Evolutionary conservation across 148 eudicot species (phyloP).

Genomic region (Rhododendron ovatum): DNA sequence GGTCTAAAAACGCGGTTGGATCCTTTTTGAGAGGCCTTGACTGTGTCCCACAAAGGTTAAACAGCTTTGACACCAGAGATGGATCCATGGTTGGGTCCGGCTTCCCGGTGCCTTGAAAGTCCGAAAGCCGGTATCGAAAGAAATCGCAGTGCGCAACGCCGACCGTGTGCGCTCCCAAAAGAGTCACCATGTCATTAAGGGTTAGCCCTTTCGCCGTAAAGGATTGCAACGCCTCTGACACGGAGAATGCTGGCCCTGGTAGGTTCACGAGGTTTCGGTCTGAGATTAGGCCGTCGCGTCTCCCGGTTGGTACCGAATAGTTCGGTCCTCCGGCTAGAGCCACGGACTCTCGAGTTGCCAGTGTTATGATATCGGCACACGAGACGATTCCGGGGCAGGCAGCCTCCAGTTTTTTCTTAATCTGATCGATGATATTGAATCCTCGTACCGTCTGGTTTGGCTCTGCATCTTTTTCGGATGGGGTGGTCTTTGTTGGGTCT

Average conservation of each 20-base stretch:
- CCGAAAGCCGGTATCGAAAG: not conserved
- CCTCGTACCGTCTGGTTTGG: not conserved
- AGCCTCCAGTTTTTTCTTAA: not conserved
- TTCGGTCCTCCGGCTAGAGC: not conserved
- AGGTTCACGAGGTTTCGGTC: not conserved
- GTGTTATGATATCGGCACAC: not conserved
- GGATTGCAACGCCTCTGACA: not conserved
- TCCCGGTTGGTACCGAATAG: not conserved
- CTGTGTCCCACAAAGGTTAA: not conserved
- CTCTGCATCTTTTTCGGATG: not conserved
- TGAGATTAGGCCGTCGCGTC: not conserved
- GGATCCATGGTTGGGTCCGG: not conserved
- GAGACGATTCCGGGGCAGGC: not conserved
- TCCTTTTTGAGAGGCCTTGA: not conserved
- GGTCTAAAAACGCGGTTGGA: slow-evolving; percentile 17
- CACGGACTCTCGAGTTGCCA: not conserved
- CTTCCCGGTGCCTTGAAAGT: not conserved
- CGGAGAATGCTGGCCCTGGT: not conserved
- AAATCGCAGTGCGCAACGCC: not conserved
- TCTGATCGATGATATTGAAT: not conserved
- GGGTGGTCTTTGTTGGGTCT: not conserved
- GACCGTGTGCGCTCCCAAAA: not conserved
- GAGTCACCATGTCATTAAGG: not conserved
- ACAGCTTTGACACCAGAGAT: not conserved
- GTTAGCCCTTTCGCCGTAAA: not conserved